Evolutionary conservation across 2,329 filamentous ascomycete genomes (phyloP).

Genomic region (Dissoconium aciculare): DNA sequence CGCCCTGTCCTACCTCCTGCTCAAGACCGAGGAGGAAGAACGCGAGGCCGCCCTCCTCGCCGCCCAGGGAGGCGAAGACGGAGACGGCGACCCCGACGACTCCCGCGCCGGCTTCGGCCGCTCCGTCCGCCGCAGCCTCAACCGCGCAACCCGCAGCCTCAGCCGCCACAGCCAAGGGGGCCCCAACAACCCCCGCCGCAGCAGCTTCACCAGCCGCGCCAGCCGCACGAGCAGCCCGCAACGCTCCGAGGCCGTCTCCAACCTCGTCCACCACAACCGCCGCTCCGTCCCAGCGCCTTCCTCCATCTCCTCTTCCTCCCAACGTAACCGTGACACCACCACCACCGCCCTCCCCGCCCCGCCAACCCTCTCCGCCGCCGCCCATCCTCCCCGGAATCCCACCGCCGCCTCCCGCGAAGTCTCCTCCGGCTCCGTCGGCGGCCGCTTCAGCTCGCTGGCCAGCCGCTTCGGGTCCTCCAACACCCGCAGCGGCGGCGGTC

Average conservation of each 20-base stretch:
- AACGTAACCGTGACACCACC: slow-evolving; percentile 3
- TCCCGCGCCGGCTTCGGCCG: slow-evolving; percentile 53
- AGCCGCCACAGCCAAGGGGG: slow-evolving; percentile 19
- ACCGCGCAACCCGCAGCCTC: slow-evolving; percentile 27
- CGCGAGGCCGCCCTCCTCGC: slow-evolving; percentile 39
- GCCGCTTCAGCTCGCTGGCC: slow-evolving; percentile 24
- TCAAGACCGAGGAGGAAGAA: slow-evolving; percentile 47
- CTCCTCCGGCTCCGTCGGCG: slow-evolving; percentile 23
- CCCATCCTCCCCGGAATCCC: slow-evolving; percentile 5
- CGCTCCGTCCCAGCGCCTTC: slow-evolving; percentile 2
- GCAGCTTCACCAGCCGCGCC: slow-evolving; percentile 35
- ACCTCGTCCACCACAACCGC: slow-evolving; percentile 3
- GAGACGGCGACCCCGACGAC: slow-evolving; percentile 49
- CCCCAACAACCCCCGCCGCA: slow-evolving; percentile 15
- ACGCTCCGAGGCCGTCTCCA: slow-evolving; percentile 9
- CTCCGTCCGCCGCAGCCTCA: slow-evolving; percentile 33
- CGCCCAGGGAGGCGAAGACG: too few species aligned
- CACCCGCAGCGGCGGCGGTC: slow-evolving; percentile 6
- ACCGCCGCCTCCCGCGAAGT: slow-evolving; percentile 4
- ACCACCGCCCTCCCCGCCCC: too few species aligned
- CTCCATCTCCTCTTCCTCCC: slow-evolving; percentile 6
- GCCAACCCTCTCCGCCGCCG: too few species aligned
- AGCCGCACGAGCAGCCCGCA: slow-evolving; percentile 51
- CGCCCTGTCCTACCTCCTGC: slow-evolving; percentile 77
- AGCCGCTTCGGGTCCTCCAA: slow-evolving; percentile 14